Evolutionary conservation across 192 early-diverging fungal genomes (phyloP).

Genomic region (Cladochytrium replicatum): DNA sequence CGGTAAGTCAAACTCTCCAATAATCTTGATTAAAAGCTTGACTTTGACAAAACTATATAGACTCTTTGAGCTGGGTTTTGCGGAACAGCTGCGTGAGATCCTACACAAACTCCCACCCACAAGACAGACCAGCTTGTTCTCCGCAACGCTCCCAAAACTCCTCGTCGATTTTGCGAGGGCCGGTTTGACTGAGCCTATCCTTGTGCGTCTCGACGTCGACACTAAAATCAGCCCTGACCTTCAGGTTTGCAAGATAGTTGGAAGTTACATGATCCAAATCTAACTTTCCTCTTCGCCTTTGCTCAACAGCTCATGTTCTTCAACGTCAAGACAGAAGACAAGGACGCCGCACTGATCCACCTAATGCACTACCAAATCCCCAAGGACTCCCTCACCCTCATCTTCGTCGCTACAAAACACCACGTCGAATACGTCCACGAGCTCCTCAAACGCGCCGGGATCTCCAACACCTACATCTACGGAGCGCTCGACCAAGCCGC

Average conservation of each 20-base stretch:
- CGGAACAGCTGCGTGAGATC: slow-evolving; percentile 90
- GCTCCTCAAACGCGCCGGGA: slow-evolving; percentile 60
- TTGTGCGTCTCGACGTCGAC: slow-evolving; percentile 90
- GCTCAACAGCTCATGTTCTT: slow-evolving; percentile 87
- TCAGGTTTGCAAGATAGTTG: slow-evolving; percentile 38
- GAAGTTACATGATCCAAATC: not conserved
- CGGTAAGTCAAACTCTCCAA: slow-evolving; percentile 35
- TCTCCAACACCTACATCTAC: slow-evolving; percentile 80
- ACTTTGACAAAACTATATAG: slow-evolving; percentile 27
- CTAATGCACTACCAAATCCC: slow-evolving; percentile 66
- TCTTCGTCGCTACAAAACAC: slow-evolving; percentile 96
- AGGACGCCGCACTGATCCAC: slow-evolving; percentile 83
- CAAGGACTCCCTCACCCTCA: slow-evolving; percentile 67
- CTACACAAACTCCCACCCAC: slow-evolving; percentile 67
- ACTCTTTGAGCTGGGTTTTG: slow-evolving; percentile 94
- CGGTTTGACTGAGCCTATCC: slow-evolving; percentile 82
- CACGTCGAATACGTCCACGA: slow-evolving; percentile 90
- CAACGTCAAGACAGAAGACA: slow-evolving; percentile 70
- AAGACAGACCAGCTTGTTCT: slow-evolving; percentile 90
- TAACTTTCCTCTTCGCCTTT: not conserved
- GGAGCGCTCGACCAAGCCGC: slow-evolving; percentile 89
- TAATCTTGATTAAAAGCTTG: not conserved
- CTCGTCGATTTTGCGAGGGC: slow-evolving; percentile 97
- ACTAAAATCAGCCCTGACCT: slow-evolving; percentile 91
- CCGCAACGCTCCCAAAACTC: slow-evolving; percentile 86